Evolutionary conservation across 75 land plant genomes (phyloP), one percentile per base, ranked within the genome.

Genomic region (Selaginella tamariscina): DNA sequence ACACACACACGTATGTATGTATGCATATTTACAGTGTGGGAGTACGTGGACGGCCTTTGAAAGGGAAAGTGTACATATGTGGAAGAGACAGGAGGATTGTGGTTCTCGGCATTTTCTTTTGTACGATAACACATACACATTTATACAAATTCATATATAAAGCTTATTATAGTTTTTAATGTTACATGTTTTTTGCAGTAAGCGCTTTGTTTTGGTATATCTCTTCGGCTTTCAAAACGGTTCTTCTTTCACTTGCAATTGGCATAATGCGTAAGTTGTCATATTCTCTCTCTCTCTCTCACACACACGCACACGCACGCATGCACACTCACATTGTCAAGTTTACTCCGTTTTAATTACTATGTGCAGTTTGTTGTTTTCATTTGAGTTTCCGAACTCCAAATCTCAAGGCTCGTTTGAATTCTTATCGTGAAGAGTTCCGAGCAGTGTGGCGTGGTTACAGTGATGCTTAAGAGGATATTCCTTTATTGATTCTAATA

Each of bases 361-460:
- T 26, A 31, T 32, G 29, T 73, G 32, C 82, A 93, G 98, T 83
- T 33, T 83, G 82, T 2, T 54, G 89, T 0, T 77, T 85, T 2
- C 98, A 93, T 85, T 86, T 91, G 66, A 89, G 90, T 66, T 86
- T 93, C 65, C 82, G 98, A 67, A 83, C 90, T 8, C 98, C 98
- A 1, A 93, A 93, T 64, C 67, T 93, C 72, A 93, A 93, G 76
- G 98, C 98, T 63, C 90, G 98, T 27, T 66, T 93, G 39, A 93
- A 93, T 74, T 85, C 98, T 60, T 93, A 86, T 77, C 82, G 98
- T 0, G 98, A 93, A 79, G 98, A 93, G 72, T 93, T 93, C 56
- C 95, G 98, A 71, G 86, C 90, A 56, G 96, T 89, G 27, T 93
- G 98, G 98, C 84, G 98, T 64, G 91, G 92, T 77, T 89, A 93